A percentile compares a stretch with the other conserved stretches of the same genome.
Conservation (phyloP, 1,284 basidiomycete genomes). For the Vanrija humicola region DNA sequence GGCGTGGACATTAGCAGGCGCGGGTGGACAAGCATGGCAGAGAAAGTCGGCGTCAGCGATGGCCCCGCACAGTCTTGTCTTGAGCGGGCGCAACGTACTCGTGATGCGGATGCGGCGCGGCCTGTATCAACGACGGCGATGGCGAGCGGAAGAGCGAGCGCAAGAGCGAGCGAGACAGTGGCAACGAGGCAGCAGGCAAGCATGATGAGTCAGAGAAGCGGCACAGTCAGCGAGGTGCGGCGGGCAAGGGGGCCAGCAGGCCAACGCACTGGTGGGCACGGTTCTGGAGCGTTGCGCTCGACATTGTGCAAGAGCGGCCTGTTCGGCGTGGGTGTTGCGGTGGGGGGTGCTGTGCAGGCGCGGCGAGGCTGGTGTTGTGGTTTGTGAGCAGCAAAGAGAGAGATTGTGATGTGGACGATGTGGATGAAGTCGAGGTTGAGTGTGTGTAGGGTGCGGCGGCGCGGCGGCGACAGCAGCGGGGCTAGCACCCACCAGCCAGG, state of each 20-base stretch:
- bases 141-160: background rate
- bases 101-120: slow-evolving; percentile 32
- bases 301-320: slow-evolving; percentile 3
- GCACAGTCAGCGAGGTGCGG: background rate
- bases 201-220: no score
- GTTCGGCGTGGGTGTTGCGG: no score
- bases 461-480: no score
- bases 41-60: background rate
- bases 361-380: no score
- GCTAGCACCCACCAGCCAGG: no score
- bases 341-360: no score
- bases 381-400: no score
- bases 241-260: background rate
- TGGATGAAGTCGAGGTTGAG: no score
- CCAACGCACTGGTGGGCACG: slow-evolving; percentile 6
- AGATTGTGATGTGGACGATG: no score
- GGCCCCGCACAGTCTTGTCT: no score
- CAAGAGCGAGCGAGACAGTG: background rate
- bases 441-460: no score
- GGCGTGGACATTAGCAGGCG: background rate
- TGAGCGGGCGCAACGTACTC: slow-evolving; percentile 16
- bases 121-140: slow-evolving; percentile 6
- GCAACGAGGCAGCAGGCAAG: background rate
- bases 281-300: slow-evolving; percentile 5
- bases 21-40: background rate